Conservation (phyloP, 2,329 filamentous ascomycete species). For the Coleophoma cylindrospora region DNA sequence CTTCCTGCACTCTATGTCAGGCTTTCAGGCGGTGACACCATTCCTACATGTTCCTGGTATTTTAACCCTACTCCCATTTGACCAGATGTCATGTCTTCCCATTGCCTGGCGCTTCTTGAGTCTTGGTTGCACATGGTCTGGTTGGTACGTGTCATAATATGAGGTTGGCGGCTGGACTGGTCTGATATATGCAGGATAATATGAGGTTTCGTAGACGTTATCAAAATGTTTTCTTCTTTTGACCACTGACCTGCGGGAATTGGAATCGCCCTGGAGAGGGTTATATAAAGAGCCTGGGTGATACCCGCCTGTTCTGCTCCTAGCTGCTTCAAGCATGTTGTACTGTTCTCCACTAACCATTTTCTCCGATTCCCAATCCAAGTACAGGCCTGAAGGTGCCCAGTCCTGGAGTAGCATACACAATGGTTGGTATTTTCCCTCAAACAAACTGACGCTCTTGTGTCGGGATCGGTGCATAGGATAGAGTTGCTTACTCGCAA, state of each 20-base stretch:
- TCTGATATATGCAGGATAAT: not conserved
- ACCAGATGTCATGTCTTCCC: not conserved
- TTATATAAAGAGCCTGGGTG: no score
- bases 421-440: conserved; percentile 8
- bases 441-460: conserved; percentile 11
- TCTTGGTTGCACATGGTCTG: not conserved
- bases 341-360: conserved; percentile 11
- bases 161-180: not conserved
- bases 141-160: not conserved
- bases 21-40: no score
- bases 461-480: conserved; percentile 11
- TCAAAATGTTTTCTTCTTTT: not conserved
- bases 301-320: not conserved
- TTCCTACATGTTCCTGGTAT: no score
- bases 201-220: not conserved
- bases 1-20: no score
- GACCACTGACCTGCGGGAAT: not conserved
- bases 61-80: not conserved
- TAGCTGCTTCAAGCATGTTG: conserved; percentile 1
- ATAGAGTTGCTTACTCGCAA: conserved; percentile 11
- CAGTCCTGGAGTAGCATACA: conserved; percentile 9
- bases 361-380: conserved; percentile 12
- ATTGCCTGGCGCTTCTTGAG: not conserved
- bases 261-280: no score
- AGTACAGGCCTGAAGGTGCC: conserved; percentile 8